Evolutionary conservation across 2,329 filamentous ascomycete genomes (phyloP), one percentile per base, ranked within the genome.

Genomic region (Monilinia fructigena): DNA sequence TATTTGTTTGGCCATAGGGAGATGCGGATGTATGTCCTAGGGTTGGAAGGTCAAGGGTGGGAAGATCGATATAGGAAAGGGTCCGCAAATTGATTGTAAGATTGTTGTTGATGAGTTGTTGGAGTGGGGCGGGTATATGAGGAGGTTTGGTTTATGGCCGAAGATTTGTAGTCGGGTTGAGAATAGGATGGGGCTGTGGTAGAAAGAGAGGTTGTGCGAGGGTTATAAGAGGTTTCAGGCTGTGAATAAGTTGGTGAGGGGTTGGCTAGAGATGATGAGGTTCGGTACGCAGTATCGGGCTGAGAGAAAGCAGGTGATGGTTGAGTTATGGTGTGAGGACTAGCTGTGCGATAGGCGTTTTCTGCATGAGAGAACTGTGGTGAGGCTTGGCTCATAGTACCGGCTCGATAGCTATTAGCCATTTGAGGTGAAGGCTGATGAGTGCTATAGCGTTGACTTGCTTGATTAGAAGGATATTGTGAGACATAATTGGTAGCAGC

Each of bases 391-490:
- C 71, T 65, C 45, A 75, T 61, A 40, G 65, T 73, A 38, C 66
- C 65, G 20, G 70, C 67, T 63, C 72, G 68, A 58, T 72, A 75
- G 45, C 59, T 67, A 23, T 72, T 75, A 64, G 65, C 71, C 63
- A 75, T 68, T 53, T 74, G 74, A 55, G 74, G 74, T 11, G 75
- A 75, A 8, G 72, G 68, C 56, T 74, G 71, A 55, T 75, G 74
- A 12, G 67, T 60, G 18, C 64, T 54, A 60, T 75, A 76, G 31
- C 74, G 69, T 58, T 76, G 74, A 28, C 72, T 71, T 48, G 74
- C 53, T 62, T 75, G 74, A 52, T 75, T 72, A 26, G 74, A 72
- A 6, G 73, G 70, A 68, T 75, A 76, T 66, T 75, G 74, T 53
- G 74, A 74, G 28, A 45, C 70, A 63, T 74, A 76, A 23, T 67